These are phyloP conservation scores for Gyromitra esculenta DNA, from an alignment of 2,329 filamentous ascomycete species.

Conservation along the genomic window DNA sequence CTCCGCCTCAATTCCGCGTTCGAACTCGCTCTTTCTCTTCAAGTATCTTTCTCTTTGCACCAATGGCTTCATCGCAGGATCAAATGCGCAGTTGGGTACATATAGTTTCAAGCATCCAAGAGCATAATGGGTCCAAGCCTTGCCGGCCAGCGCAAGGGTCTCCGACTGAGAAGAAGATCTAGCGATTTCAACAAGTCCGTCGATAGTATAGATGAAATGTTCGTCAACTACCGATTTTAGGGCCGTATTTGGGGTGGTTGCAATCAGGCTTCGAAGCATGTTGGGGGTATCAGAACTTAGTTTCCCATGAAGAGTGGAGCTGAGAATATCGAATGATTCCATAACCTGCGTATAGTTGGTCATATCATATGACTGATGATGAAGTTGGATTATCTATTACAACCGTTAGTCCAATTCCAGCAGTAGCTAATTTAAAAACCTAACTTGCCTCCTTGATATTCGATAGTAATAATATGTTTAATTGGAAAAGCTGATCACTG, in stretches of 20 bases:
- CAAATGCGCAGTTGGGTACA: slow-evolving; percentile 85
- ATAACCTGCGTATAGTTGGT: slow-evolving; percentile 14
- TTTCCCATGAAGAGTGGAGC: slow-evolving; percentile 17
- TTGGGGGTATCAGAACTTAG: neutral
- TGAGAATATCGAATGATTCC: slow-evolving; percentile 19
- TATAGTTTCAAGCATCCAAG: slow-evolving; percentile 79
- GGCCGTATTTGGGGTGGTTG: slow-evolving; percentile 14
- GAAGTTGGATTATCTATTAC: slow-evolving; percentile 46
- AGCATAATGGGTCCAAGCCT: slow-evolving; percentile 80
- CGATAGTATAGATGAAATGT: slow-evolving; percentile 60
- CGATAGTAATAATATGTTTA: slow-evolving; percentile 37
- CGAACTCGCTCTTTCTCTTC: slow-evolving; percentile 68
- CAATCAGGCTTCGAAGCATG: slow-evolving; percentile 1
- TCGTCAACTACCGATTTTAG: slow-evolving; percentile 57
- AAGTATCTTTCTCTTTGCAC: slow-evolving; percentile 72
- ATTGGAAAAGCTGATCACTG: slow-evolving; percentile 31
- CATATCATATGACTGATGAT: slow-evolving; percentile 33
- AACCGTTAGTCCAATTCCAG: neutral
- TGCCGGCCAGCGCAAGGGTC: slow-evolving; percentile 62
- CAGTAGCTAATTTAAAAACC: neutral
- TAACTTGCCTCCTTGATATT: slow-evolving; percentile 38
- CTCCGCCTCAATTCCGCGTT: slow-evolving; percentile 69
- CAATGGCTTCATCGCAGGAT: slow-evolving; percentile 73
- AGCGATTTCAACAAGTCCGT: slow-evolving; percentile 58
- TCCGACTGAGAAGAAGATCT: slow-evolving; percentile 55